Conservation (phyloP, 805 yeast species). For the Nakazawaea populi region DNA sequence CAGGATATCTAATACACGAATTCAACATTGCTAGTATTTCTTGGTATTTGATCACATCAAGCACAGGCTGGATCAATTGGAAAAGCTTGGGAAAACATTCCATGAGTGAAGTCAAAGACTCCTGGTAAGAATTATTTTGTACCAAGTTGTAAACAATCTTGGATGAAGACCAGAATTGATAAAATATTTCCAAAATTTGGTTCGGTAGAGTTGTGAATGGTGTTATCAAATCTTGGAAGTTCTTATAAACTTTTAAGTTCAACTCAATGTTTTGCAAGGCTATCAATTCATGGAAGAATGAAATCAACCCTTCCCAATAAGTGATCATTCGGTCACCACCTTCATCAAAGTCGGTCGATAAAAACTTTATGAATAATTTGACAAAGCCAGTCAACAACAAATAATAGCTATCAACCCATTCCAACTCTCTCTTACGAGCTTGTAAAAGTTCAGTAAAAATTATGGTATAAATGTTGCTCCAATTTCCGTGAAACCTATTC, state of each 20-base stretch:
- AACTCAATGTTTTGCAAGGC: conserved; percentile 37
- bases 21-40: conserved; percentile 53
- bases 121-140: conserved; percentile 42
- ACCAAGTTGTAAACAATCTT: conserved; percentile 38
- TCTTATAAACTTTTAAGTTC: conserved; percentile 49
- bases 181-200: conserved; percentile 32
- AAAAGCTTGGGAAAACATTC: conserved; percentile 46
- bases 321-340: conserved; percentile 16
- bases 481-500: conserved; percentile 30
- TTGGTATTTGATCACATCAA: conserved; percentile 33
- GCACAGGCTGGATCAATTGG: conserved; percentile 25
- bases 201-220: conserved; percentile 24
- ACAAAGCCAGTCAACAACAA: conserved; percentile 63
- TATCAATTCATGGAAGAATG: conserved; percentile 39
- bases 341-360: conserved; percentile 28
- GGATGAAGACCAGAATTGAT: conserved; percentile 44
- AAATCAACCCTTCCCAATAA: conserved; percentile 55
- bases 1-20: conserved; percentile 66
- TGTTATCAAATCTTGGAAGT: conserved; percentile 38
- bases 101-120: conserved; percentile 51
- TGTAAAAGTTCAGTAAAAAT: conserved; percentile 52
- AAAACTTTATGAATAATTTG: conserved; percentile 50
- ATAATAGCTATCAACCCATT: conserved; percentile 57
- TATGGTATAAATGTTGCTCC: conserved; percentile 63
- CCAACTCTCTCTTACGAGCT: conserved; percentile 15